Conservation (phyloP, 2,329 filamentous ascomycete species). For the Lecanoromycetidae sp. region DNA sequence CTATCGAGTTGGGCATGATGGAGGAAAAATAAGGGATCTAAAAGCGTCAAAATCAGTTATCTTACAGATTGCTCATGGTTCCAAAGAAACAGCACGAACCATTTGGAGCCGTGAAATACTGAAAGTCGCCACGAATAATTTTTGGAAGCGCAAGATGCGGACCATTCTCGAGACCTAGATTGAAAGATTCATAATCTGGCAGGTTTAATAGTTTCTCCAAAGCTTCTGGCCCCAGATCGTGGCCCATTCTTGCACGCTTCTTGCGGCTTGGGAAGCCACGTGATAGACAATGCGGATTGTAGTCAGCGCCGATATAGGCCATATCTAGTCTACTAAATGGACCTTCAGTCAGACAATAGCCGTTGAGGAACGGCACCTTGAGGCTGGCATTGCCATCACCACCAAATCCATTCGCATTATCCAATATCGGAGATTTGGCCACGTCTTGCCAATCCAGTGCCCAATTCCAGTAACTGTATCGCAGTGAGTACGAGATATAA, state of each 20-base stretch:
- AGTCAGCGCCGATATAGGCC: slow-evolving; percentile 14
- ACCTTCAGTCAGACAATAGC: slow-evolving; percentile 20
- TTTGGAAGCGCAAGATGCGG: slow-evolving; percentile 24
- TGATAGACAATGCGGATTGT: slow-evolving; percentile 21
- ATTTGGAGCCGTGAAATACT: slow-evolving; percentile 21
- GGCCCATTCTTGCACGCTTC: neutral
- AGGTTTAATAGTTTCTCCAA: slow-evolving; percentile 14
- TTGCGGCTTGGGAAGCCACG: slow-evolving; percentile 19
- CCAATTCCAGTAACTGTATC: slow-evolving; percentile 28
- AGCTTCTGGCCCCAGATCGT: slow-evolving; percentile 3
- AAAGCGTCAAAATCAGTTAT: neutral
- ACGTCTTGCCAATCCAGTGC: slow-evolving; percentile 23
- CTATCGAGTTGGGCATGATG: slow-evolving; percentile 25
- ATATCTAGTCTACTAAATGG: slow-evolving; percentile 21
- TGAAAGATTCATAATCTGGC: slow-evolving; percentile 16
- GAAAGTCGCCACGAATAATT: slow-evolving; percentile 23
- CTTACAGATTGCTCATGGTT: neutral
- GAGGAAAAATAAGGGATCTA: slow-evolving; percentile 25
- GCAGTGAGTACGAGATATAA: neutral
- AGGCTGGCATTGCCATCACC: slow-evolving; percentile 21
- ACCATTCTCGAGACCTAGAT: slow-evolving; percentile 21
- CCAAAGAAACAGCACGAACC: slow-evolving; percentile 12
- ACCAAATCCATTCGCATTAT: slow-evolving; percentile 23
- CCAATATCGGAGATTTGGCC: slow-evolving; percentile 20
- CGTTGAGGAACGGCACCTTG: neutral